Base-by-base conservation (phyloP, 345 rosid genomes). In the Linum trigynum region DNA sequence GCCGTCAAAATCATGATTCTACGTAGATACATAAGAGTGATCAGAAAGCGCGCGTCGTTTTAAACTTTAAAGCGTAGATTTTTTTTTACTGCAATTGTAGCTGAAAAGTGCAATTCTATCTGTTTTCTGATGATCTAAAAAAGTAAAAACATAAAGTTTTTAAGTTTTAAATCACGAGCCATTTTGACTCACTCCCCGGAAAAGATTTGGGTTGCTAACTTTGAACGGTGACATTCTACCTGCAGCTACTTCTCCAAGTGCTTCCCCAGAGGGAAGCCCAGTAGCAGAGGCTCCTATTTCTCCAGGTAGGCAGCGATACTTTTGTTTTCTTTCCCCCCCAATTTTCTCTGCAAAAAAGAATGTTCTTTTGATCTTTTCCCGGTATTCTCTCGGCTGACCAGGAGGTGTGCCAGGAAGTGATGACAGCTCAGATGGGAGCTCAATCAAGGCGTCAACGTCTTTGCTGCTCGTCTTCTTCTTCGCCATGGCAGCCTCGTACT, bases 261-360 rank as follows among this genome's bases (percentile, higher is more conserved):
- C 65, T 58, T 73, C 97, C 66, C 91, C 97, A 14, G 71, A 84
- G 35, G 90, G 71, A 61, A 61, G 89, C 73, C 81, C 92, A 62
- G 79, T 72, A 64, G 40, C 77, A 65, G 69, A 78, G 38, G 63
- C 58, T 71, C 69, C 76, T 5, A 48, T 1, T 75, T 84, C 89
- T 64, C 78, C 91, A 82, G 98, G 53, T 48, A 48, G 1, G 53
- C 53, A 23, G 32, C 1, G 11, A 23, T 23, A 23, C 32, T 23
- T 23, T 23, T 23, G 32, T 23, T 23, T 48, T 48, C 53, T 7
- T 2, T 9, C 0, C 12, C 14, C 53, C 14, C 14, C 53, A 48
- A 48, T 48, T 15, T 23, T 23, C 32, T 23, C 32, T 23, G 32
- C 32, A 23, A 0, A 3, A 3, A 5, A 5, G 9, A 1, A 12